phyloP scores from a whole-genome alignment of 805 yeast species.

The Hanseniaspora opuntiae region DNA sequence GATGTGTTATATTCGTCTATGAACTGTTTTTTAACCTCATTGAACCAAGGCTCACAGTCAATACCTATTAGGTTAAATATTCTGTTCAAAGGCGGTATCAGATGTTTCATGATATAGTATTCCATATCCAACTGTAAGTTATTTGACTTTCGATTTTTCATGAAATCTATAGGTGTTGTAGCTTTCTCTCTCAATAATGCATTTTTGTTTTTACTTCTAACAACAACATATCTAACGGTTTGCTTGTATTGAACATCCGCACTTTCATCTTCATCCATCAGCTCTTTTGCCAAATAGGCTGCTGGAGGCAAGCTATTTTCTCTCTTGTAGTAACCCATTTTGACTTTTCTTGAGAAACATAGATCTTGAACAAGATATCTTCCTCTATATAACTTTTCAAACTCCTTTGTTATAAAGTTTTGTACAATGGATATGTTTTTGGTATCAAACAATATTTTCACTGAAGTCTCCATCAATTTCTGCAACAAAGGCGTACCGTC shows the following conservation, averaged over 20 bases:
- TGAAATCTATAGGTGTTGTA: slow-evolving; percentile 60
- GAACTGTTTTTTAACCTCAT: slow-evolving; percentile 1
- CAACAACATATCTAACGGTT: slow-evolving; percentile 75
- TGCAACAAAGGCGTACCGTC: slow-evolving; percentile 93
- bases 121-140: slow-evolving; percentile 53
- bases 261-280: slow-evolving; percentile 46
- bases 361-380: slow-evolving; percentile 64
- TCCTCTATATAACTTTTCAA: slow-evolving; percentile 49
- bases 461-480: slow-evolving; percentile 57
- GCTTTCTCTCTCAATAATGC: slow-evolving; percentile 58
- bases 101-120: slow-evolving; percentile 69
- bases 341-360: slow-evolving; percentile 82
- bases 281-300: slow-evolving; percentile 61
- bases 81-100: slow-evolving; percentile 83
- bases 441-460: slow-evolving; percentile 59
- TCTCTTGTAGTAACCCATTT: slow-evolving; percentile 68
- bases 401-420: slow-evolving; percentile 48
- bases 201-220: slow-evolving; percentile 37
- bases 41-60: slow-evolving; percentile 59
- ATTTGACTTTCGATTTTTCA: slow-evolving; percentile 27
- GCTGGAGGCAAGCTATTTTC: slow-evolving; percentile 76
- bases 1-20: background rate
- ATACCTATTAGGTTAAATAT: slow-evolving; percentile 74
- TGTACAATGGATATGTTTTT: slow-evolving; percentile 60
- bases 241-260: slow-evolving; percentile 79